Base-by-base conservation (phyloP, 1,284 basidiomycete genomes). In the Rhodotorula sp. region DNA sequence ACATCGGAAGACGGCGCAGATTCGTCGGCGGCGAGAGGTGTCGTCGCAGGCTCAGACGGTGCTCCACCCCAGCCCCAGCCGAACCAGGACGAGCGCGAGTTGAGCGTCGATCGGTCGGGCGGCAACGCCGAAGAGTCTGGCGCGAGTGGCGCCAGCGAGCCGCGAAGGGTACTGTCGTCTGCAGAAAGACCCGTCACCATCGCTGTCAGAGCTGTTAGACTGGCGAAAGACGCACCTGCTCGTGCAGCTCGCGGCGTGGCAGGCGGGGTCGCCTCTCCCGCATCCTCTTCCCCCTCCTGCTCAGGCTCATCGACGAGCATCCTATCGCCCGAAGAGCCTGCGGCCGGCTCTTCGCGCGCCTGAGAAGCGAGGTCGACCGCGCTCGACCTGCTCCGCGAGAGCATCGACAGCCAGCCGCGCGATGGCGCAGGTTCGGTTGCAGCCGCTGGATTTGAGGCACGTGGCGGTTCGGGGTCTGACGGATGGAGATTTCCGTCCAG, bases 111-210 rank as follows among this genome's bases (percentile, higher is more conserved):
- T 0, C 7, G 12, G 7, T 13, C 27, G 14, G 27, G 2, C 4
- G 53, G 27, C 27, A 25, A 16, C 13, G 45, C 14, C 16, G 14
- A 23, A 3, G 14, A 13, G 7, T 13, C 14, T 23, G 56, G 45
- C 25, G 53, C 52, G 49, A 59, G 44, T 1, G 49, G 34, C 0
- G 61, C 2, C 1, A 50, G n/a, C n/a, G 64, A 2, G 41, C 27
- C 34, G n/a, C 67, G 62, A 1, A 69, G n/a, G 7, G 63, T 69
- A 8, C 16, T 10, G 19, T 55, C 68, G 14, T 66, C 68, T 69
- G 34, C 8, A 2, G 1, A 13, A 23, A 5, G 16, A 12, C 5
- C 9, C 10, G n/a, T 34, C 16, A 54, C 17, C 14, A n/a, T n/a
- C 9, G 23, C 23, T 4, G 53, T 42, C 1, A 41, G 46, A 41